phyloP scores from a whole-genome alignment of 495 filamentous ascomycete genomes.

The Margaritispora aquatica region DNA sequence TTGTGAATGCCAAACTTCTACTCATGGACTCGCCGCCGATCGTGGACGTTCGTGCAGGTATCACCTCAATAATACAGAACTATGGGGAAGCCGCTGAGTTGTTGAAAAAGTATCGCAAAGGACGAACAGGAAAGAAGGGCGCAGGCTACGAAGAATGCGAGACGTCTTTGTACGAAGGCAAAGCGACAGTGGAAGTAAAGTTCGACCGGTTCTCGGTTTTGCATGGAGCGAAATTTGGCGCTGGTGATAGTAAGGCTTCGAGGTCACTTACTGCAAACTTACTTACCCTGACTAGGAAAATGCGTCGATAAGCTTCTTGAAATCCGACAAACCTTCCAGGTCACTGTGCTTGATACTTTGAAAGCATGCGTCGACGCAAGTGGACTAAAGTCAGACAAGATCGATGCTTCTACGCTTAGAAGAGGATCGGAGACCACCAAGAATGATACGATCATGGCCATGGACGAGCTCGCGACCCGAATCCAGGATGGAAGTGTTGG shows the following conservation, averaged over 20 bases:
- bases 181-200: constrained; percentile 5
- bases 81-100: constrained; percentile 10
- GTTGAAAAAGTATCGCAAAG: constrained; percentile 11
- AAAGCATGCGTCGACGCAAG: constrained; percentile 1
- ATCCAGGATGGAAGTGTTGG: neutral
- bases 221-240: too few species aligned
- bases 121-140: constrained; percentile 10
- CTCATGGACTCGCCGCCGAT: constrained; percentile 8
- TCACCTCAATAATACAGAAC: constrained; percentile 6
- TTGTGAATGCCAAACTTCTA: neutral
- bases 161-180: constrained; percentile 1
- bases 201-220: neutral
- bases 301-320: constrained; percentile 8
- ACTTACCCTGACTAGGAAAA: constrained; percentile 6
- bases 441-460: constrained; percentile 11
- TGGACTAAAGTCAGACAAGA: neutral
- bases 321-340: constrained; percentile 9
- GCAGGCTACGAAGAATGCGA: constrained; percentile 15
- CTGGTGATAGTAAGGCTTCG: too few species aligned
- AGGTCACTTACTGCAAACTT: too few species aligned
- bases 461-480: constrained; percentile 8
- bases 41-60: neutral
- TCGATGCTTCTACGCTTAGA: constrained; percentile 4
- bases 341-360: constrained; percentile 9
- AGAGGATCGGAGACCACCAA: constrained; percentile 6